Base-by-base conservation (phyloP, 1,284 basidiomycete genomes). In the Termitomyces sp. region DNA sequence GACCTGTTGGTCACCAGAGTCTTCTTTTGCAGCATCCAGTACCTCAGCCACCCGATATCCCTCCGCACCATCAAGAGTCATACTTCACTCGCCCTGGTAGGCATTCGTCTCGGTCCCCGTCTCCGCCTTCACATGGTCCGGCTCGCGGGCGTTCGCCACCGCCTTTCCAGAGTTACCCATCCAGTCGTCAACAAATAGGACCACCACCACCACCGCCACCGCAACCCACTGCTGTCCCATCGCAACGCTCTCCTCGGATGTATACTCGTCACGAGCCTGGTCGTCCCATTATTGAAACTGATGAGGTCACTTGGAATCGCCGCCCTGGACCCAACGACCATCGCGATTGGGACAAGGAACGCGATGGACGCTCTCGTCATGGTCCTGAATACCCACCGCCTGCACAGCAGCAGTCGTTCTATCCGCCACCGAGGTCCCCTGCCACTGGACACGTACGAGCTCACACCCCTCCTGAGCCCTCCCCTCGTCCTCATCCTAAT, bases 11-110 rank as follows among this genome's bases (percentile, higher is more conserved):
- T 7, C 77, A 80, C 51, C 77, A 79, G 50, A 75, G 74, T 18
- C 62, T 87, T 14, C 68, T 86, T 5, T 68, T 89, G 1, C 86
- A 87, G 40, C 83, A 86, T 58, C 80, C 83, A n/a, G 72, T 80
- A 8, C 81, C 83, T 10, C 79, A 80, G 49, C 75, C 40, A 19
- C 26, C n/a, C 18, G 66, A 24, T 68, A 71, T 52, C 56, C 66
- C 5, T 44, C 34, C 52, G 11, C 77, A 77, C 46, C 78, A 79
- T 55, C 74, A 74, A 35, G 83, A 86, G 28, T 71, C 73, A 0
- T 77, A 79, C 45, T 83, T 80, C 58, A 62, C 67, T 45, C 74
- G 77, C n/a, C 70, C 69, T 45, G 73, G 72, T 26, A 72, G 72
- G 60, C 72, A 78, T 5, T 70, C 73, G 1, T 85, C 84, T 1